Conservation (phyloP, 129 eudicot genomes). For the Artemisia annua region DNA sequence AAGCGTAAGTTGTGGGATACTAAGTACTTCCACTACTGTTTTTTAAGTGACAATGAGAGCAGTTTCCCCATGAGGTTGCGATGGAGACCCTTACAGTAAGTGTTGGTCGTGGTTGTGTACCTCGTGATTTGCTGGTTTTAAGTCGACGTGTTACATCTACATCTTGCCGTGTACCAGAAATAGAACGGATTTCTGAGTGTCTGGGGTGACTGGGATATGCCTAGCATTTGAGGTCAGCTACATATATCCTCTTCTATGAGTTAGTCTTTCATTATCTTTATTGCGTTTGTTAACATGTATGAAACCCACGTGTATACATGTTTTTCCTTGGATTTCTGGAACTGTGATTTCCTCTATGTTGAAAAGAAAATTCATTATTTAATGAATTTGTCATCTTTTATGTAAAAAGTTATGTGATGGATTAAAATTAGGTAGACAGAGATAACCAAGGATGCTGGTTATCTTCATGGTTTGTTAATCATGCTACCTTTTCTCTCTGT, state of each 20-base stretch:
- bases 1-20: no score
- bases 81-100: no score
- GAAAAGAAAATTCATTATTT: neutral
- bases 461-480: neutral
- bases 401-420: neutral
- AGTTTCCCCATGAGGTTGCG: no score
- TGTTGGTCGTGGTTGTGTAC: no score
- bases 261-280: slow-evolving; percentile 2
- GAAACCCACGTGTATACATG: neutral
- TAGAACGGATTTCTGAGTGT: no score
- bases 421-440: neutral
- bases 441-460: neutral
- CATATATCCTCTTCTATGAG: slow-evolving; percentile 5
- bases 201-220: no score
- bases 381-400: slow-evolving; percentile 7
- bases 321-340: slow-evolving; percentile 12
- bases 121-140: no score
- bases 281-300: slow-evolving; percentile 18
- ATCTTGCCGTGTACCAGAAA: no score
- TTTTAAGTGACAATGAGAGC: no score
- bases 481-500: neutral
- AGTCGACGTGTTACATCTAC: no score
- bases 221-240: slow-evolving; percentile 29
- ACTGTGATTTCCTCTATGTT: slow-evolving; percentile 5
- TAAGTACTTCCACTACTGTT: no score